A percentile compares a stretch with the other conserved stretches of the same genome.
phyloP scores from a whole-genome alignment of 495 filamentous ascomycete genomes.

The Aspergillus sclerotioniger region DNA sequence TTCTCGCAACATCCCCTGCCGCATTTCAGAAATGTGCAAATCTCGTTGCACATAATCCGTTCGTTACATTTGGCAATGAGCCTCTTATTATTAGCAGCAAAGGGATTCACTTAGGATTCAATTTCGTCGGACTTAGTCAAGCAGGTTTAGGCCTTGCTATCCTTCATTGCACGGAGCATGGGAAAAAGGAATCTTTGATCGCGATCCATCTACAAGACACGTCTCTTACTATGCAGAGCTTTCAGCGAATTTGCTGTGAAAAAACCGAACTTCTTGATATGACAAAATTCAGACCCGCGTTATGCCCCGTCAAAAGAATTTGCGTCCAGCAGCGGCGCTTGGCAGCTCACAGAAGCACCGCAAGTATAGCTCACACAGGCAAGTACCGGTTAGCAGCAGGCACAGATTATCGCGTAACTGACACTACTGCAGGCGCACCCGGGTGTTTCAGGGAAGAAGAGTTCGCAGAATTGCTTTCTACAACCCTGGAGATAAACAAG shows the following conservation, averaged over 20 bases:
- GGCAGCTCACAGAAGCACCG: no score
- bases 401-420: no score
- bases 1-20: slow-evolving; percentile 14
- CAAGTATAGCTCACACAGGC: no score
- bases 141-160: slow-evolving; percentile 1
- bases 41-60: slow-evolving; percentile 4
- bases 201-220: slow-evolving; percentile 8
- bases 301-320: background rate
- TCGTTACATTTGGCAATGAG: background rate
- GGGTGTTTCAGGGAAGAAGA: no score
- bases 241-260: background rate
- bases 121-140: slow-evolving; percentile 1
- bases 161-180: slow-evolving; percentile 5
- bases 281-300: background rate
- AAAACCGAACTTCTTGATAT: background rate
- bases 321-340: background rate
- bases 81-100: slow-evolving; percentile 5
- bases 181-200: background rate
- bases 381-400: no score
- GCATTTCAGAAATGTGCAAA: slow-evolving; percentile 15
- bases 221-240: slow-evolving; percentile 6
- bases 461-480: no score
- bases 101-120: slow-evolving; percentile 2
- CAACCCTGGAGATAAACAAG: no score
- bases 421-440: no score